Evolutionary conservation across 2,329 filamentous ascomycete species (phyloP), one percentile per base, ranked within the genome.

Genomic region (Domatiomyces globalis): DNA sequence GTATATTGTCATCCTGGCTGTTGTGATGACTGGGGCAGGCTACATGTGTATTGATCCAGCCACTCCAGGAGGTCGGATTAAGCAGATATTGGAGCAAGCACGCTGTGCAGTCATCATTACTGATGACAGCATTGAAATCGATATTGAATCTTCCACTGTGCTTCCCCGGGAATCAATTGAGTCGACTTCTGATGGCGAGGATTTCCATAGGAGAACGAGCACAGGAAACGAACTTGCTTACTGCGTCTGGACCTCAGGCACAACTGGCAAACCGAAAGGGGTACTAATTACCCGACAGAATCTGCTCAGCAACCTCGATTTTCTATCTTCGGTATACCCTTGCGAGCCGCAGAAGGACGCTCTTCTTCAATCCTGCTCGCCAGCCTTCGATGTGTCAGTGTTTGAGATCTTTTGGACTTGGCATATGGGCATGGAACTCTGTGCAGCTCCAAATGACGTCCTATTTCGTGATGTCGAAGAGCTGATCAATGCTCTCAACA

Each of bases 391-490:
- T 62, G 76, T 94, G 1, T 94, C 87, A 0, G 84, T 94, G 0
- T 94, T 94, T 63, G 88, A 94, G 61, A 89, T 94, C 12, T 90
- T 94, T 64, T 94, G 87, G 60, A 73, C 87, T 0, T 94, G 87
- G 84, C 77, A 78, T 46, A 74, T 75, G 33, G 87, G 87, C 3
- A 86, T 90, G 71, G 84, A 83, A 54, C 71, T 95, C 10, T 94
- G 85, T 62, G 79, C 84, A 1, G 83, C 81, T 0, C 77, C 73
- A 0, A 88, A 89, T 58, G 84, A 92, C 59, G 75, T 79, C 1
- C 67, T 94, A 0, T 87, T 90, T 60, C 73, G 73, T 42, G 81
- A 94, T 59, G 70, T 94, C 7, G 85, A 88, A 63, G 65, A 69
- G 18, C 73, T 80, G 0, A 85, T 94, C 51, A 73, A 79, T 2